Evolutionary conservation across 2,329 filamentous ascomycete species (phyloP).

Genomic region (Colletotrichum cuscutae): DNA sequence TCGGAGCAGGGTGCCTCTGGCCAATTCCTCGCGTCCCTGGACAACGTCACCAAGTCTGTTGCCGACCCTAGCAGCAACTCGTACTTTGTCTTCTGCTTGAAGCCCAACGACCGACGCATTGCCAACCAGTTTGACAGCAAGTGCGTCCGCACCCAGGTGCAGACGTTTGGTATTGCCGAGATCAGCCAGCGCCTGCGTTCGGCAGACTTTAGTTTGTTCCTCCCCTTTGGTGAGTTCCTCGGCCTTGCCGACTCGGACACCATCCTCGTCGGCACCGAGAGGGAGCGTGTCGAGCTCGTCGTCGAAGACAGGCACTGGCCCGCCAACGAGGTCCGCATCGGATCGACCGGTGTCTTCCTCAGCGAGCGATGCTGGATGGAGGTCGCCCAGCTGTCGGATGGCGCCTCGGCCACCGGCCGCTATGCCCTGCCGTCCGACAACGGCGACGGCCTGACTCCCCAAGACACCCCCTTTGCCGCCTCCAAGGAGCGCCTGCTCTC

Average conservation of each 20-base stretch:
- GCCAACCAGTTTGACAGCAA: conserved; percentile 99
- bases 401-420: conserved; percentile 61
- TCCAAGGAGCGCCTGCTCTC: conserved; percentile 71
- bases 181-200: conserved; percentile 94
- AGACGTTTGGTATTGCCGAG: conserved; percentile 95
- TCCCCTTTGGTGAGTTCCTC: conserved; percentile 95
- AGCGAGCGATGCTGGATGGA: conserved; percentile 97
- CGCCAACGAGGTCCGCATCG: conserved; percentile 87
- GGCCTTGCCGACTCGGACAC: conserved; percentile 87
- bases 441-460: conserved; percentile 70
- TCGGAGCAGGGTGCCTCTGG: conserved; percentile 82
- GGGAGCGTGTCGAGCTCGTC: conserved; percentile 90
- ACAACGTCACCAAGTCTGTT: conserved; percentile 90
- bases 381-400: conserved; percentile 79
- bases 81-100: conserved; percentile 97
- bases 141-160: conserved; percentile 92
- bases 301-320: conserved; percentile 94
- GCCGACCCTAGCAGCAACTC: conserved; percentile 85
- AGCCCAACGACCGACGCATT: conserved; percentile 96
- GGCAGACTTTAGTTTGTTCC: conserved; percentile 94
- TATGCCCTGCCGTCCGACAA: conserved; percentile 69
- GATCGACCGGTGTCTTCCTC: conserved; percentile 92
- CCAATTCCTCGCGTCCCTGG: conserved; percentile 89
- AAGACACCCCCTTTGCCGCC: conserved; percentile 69
- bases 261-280: conserved; percentile 89